phyloP scores from a whole-genome alignment of 2,329 filamentous ascomycete species.

The Botryosphaeria dothidea region DNA sequence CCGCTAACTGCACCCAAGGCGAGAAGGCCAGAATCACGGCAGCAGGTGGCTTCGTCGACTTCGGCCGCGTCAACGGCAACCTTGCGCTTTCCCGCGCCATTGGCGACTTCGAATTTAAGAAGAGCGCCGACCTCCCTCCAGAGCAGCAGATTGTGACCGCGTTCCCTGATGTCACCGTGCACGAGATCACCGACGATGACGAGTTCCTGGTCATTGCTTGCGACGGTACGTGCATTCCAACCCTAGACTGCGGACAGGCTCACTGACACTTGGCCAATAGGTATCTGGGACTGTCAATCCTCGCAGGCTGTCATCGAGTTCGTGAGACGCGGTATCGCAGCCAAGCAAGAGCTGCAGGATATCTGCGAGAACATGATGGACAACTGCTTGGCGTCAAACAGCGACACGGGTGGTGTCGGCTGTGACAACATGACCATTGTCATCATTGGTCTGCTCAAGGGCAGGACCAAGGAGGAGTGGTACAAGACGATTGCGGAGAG shows the following conservation, averaged over 20 bases:
- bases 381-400: conserved; percentile 97
- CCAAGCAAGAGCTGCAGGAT: conserved; percentile 89
- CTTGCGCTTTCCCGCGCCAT: conserved; percentile 94
- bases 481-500: conserved; percentile 93
- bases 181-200: conserved; percentile 89
- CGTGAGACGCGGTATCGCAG: conserved; percentile 91
- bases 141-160: conserved; percentile 99
- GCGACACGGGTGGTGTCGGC: conserved; percentile 94
- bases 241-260: conserved; percentile 22
- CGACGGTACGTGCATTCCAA: conserved; percentile 35
- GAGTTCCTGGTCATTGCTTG: conserved; percentile 67
- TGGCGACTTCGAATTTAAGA: conserved; percentile 99
- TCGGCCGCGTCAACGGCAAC: conserved; percentile 97
- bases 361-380: conserved; percentile 99
- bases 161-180: conserved; percentile 88
- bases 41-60: conserved; percentile 96
- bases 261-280: conserved; percentile 49
- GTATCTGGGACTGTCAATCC: conserved; percentile 99
- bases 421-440: conserved; percentile 99
- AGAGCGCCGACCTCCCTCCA: conserved; percentile 93
- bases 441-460: conserved; percentile 83
- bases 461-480: conserved; percentile 96
- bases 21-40: conserved; percentile 96
- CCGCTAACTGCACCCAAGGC: conserved; percentile 52
- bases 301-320: conserved; percentile 98